These are phyloP conservation scores for Salix udensis DNA, from an alignment of 345 rosid genomes.

Conservation along the genomic window DNA sequence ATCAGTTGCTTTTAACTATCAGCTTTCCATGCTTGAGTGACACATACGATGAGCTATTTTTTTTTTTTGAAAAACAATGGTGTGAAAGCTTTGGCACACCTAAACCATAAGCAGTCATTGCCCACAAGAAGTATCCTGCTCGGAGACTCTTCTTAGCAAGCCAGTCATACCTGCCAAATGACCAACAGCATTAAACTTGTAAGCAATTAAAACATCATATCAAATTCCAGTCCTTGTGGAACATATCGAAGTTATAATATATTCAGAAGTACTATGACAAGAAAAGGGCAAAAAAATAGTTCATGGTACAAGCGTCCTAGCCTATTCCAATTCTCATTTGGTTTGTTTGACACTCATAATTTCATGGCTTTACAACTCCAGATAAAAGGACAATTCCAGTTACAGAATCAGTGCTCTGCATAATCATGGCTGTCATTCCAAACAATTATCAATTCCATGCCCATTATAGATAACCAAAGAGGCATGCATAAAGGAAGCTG, in stretches of 20 bases:
- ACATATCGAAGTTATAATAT: not conserved
- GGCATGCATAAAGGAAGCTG: not conserved
- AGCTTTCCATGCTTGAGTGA: not conserved
- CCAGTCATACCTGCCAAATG: slow-evolving; percentile 79
- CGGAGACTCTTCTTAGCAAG: slow-evolving; percentile 67
- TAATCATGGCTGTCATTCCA: not conserved
- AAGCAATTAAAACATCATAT: not conserved
- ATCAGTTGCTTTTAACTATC: not conserved
- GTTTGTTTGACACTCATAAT: not conserved
- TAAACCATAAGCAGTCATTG: slow-evolving; percentile 91
- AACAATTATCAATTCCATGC: not conserved
- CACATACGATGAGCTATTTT: not conserved
- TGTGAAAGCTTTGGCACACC: slow-evolving; percentile 39
- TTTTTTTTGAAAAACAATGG: not conserved
- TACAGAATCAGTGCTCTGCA: not conserved
- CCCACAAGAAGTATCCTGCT: slow-evolving; percentile 83
- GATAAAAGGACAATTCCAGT: not conserved
- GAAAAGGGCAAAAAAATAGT: not conserved
- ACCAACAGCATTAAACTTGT: not conserved
- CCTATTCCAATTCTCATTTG: not conserved
- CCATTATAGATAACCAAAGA: not conserved
- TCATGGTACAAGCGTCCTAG: not conserved
- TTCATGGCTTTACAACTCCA: not conserved
- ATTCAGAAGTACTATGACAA: not conserved
- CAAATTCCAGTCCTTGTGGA: not conserved